These are phyloP conservation scores for Diplodia corticola DNA, from an alignment of 2,329 filamentous ascomycete genomes.

Conservation along the genomic window DNA sequence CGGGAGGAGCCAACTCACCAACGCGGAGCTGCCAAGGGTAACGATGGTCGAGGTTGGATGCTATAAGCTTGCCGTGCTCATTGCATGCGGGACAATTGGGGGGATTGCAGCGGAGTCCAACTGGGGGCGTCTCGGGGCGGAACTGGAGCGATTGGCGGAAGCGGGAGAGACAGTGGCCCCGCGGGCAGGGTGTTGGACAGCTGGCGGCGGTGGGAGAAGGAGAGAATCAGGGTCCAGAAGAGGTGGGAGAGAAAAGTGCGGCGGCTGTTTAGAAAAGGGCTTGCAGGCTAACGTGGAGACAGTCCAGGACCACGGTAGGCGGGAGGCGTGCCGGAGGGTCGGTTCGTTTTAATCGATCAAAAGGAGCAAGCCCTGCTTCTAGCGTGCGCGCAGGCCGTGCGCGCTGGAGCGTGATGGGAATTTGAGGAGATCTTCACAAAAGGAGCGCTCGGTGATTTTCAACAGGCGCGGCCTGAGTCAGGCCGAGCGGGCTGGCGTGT, in stretches of 20 bases:
- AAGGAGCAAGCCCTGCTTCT: constrained; percentile 38
- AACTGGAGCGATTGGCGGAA: constrained; percentile 15
- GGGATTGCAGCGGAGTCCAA: background rate
- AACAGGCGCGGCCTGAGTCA: constrained; percentile 20
- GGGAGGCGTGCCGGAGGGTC: constrained; percentile 42
- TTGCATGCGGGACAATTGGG: constrained; percentile 24
- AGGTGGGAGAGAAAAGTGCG: constrained; percentile 42
- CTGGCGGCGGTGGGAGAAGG: constrained; percentile 17
- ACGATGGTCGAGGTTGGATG: constrained; percentile 6
- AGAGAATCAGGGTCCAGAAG: constrained; percentile 39
- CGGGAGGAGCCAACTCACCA: constrained; percentile 17
- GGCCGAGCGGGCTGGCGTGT: constrained; percentile 18
- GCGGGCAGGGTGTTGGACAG: constrained; percentile 9
- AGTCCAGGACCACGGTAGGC: constrained; percentile 45
- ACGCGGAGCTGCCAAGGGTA: constrained; percentile 14
- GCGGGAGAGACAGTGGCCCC: constrained; percentile 17
- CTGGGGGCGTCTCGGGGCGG: background rate
- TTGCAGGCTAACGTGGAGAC: constrained; percentile 35
- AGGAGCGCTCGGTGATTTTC: constrained; percentile 25
- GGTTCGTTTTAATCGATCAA: constrained; percentile 42
- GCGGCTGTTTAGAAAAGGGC: constrained; percentile 42
- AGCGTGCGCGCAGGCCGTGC: constrained; percentile 19
- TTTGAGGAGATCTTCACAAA: constrained; percentile 23
- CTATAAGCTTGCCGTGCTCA: constrained; percentile 29
- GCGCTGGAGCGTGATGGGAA: constrained; percentile 20